Evolutionary conservation across 495 filamentous ascomycete species (phyloP).

Genomic region (Antarctomyces pellizariae): DNA sequence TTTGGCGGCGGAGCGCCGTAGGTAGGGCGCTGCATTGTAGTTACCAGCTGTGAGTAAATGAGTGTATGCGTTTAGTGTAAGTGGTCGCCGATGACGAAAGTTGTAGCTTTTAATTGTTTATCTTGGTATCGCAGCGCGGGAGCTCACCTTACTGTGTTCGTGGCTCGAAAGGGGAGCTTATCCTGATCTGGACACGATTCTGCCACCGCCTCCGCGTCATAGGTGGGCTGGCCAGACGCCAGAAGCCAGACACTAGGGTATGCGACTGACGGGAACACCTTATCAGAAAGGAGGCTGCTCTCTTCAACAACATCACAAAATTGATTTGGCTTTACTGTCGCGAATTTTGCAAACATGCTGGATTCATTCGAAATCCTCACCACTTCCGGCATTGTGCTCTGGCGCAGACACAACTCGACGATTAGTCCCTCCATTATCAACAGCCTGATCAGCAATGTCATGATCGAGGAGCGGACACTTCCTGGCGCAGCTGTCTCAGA

Average conservation of each 20-base stretch:
- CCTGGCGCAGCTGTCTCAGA: constrained; percentile 33
- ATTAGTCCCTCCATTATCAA: constrained; percentile 70
- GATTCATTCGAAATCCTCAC: constrained; percentile 91
- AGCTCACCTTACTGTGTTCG: too few relatives aligned
- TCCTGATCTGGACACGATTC: too few relatives aligned
- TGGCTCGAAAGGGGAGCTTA: too few relatives aligned
- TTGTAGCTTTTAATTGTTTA: too few relatives aligned
- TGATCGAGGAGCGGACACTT: constrained; percentile 77
- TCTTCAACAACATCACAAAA: constrained; percentile 1
- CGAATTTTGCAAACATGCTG: constrained; percentile 32
- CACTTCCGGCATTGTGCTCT: constrained; percentile 87
- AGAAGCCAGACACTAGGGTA: too few relatives aligned
- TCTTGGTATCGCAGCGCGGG: too few relatives aligned
- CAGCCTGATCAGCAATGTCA: constrained; percentile 82
- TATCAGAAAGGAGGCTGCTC: too few relatives aligned
- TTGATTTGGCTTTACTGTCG: not conserved
- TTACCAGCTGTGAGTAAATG: too few relatives aligned
- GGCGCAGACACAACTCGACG: constrained; percentile 70
- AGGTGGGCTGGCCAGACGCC: too few relatives aligned
- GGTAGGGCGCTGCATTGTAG: constrained; percentile 54
- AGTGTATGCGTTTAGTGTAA: constrained; percentile 2
- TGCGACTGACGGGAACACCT: too few relatives aligned
- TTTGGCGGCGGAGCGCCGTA: constrained; percentile 49
- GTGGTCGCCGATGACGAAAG: constrained; percentile 10
- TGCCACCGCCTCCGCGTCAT: too few relatives aligned